Evolutionary conservation across 2,329 filamentous ascomycete species (phyloP), one percentile per base, ranked within the genome.

Genomic region (Juglanconis oblonga): DNA sequence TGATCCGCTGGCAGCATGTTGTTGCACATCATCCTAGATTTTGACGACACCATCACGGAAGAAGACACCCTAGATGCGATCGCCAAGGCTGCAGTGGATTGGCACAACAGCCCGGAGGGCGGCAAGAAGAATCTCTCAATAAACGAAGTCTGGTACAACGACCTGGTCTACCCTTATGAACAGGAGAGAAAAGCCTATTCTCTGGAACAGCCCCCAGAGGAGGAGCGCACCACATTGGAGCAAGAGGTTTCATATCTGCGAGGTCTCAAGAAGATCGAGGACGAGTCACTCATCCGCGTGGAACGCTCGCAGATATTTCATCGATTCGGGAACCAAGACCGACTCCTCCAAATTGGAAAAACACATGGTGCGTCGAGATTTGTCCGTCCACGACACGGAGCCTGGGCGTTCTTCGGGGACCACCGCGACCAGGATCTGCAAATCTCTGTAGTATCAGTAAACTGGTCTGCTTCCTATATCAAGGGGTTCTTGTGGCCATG

Each of bases 41-140:
- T 86, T 68, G 83, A 86, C 70, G 81, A 81, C 62, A 86, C 83
- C 14, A 84, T 86, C 64, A 85, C 83, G 17, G 71, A 73, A 11
- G 62, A 76, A 35, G 83, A 86, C 71, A 85, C 82, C 45, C 81
- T 85, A 45, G 69, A 71, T 57, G 70, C 75, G 45, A 75, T 86
- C 4, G 80, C 77, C 50, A 65, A 73, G 17, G 74, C 74, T 31
- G 79, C 77, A 56, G 75, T 82, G 48, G 65, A 63, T 24, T 70
- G 71, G 58, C 71, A 75, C 58, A 64, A 67, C 9, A 32, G 44
- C 36, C 54, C 40, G 11, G 42, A 50, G 24, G 59, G 42, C 35
- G 62, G 64, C 35, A 68, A 70, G 44, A 61, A 62, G 35, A 70
- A 77, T 45, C 70, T 81, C n/a, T 24, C 24, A 24, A 24, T 24